Conservation (phyloP, 352 stramenopile species). For the Ochromonadaceae sp. region DNA sequence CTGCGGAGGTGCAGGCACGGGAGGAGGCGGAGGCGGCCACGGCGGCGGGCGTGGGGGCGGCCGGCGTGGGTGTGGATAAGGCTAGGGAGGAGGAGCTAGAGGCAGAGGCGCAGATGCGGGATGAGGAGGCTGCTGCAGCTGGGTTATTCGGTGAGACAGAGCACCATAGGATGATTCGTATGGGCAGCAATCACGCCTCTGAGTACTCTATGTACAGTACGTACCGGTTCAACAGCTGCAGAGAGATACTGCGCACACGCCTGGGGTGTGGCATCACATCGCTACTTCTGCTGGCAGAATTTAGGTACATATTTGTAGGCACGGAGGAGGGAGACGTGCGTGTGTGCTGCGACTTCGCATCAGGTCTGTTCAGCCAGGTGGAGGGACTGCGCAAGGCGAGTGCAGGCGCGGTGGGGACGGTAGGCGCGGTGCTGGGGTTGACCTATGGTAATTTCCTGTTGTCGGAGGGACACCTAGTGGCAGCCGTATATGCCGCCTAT, state of each 20-base stretch:
- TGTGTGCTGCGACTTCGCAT: background rate
- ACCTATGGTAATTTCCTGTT: background rate
- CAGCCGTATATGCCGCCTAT: constrained; percentile 1
- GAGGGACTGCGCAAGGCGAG: background rate
- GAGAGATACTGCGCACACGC: constrained; percentile 1
- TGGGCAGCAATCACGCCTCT: too few relatives aligned
- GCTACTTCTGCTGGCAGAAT: background rate
- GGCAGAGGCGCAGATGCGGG: too few relatives aligned
- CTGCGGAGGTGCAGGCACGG: too few relatives aligned
- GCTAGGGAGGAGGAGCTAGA: too few relatives aligned
- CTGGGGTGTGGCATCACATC: background rate
- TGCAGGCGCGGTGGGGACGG: background rate
- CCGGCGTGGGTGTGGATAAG: too few relatives aligned
- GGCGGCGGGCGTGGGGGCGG: too few relatives aligned
- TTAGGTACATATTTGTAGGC: background rate
- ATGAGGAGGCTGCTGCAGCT: too few relatives aligned
- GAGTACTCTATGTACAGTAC: too few relatives aligned
- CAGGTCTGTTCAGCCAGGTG: background rate
- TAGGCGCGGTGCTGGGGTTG: background rate
- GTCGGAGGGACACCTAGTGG: background rate
- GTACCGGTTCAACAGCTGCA: background rate
- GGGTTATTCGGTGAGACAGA: too few relatives aligned
- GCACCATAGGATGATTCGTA: too few relatives aligned
- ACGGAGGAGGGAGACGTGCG: background rate
- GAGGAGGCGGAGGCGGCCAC: too few relatives aligned